phyloP scores from a whole-genome alignment of 495 filamentous ascomycete genomes.

The Podospora comata region DNA sequence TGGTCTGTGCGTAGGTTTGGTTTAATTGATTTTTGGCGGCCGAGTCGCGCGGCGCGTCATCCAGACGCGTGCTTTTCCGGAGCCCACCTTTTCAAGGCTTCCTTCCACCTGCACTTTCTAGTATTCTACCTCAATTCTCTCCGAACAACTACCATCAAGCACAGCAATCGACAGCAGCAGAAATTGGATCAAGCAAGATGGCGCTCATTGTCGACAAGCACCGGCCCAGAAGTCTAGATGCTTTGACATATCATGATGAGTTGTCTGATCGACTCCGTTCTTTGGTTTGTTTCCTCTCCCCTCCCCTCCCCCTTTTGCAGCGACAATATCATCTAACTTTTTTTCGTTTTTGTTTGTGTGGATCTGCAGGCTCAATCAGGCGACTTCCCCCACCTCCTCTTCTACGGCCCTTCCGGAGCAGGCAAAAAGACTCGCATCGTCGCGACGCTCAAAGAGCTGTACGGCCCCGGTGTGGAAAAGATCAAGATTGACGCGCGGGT shows the following conservation, averaged over 20 bases:
- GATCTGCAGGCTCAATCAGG: conserved; percentile 77
- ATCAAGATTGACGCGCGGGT: conserved; percentile 95
- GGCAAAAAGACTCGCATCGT: conserved; percentile 98
- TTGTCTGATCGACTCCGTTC: conserved; percentile 84
- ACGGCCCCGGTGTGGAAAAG: conserved; percentile 89
- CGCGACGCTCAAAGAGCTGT: conserved; percentile 87
- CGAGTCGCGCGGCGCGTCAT: conserved; percentile 21
- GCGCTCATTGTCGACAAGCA: conserved; percentile 90
- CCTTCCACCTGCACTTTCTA: background rate
- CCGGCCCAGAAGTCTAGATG: conserved; percentile 82
- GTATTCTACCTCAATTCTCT: background rate
- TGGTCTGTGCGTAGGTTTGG: background rate
- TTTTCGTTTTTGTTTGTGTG: background rate
- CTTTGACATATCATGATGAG: conserved; percentile 82
- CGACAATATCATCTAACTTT: conserved; percentile 14
- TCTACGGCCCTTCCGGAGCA: conserved; percentile 93
- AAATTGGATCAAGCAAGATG: conserved; percentile 33
- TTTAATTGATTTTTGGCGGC: conserved; percentile 26
- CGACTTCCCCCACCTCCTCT: conserved; percentile 94
- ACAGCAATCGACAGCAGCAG: background rate
- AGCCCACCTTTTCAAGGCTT: background rate
- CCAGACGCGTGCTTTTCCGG: conserved; percentile 19
- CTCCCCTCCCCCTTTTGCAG: background rate
- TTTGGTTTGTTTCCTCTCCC: conserved; percentile 58
- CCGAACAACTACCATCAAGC: background rate